These are phyloP conservation scores for Stephania yunnanensis DNA, from an alignment of 164 flowering plant species.

Conservation along the genomic window DNA sequence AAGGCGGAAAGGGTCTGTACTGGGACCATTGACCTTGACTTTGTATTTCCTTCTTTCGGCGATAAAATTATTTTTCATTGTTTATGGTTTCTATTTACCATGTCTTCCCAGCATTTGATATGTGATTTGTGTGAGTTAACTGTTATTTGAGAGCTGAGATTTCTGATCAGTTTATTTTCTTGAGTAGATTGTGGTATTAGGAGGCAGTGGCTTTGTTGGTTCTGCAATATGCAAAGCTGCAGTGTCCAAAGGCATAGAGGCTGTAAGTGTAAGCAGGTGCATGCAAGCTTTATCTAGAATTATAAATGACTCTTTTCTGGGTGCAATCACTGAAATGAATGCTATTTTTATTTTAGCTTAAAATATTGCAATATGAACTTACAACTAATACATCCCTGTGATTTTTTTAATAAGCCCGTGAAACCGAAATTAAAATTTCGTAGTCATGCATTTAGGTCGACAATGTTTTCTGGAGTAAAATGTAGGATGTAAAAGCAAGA, in stretches of 20 bases:
- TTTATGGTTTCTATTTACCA: neutral
- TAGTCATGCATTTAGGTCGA: neutral
- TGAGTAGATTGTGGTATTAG: slow-evolving; percentile 81
- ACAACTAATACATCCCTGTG: neutral
- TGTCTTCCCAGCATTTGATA: neutral
- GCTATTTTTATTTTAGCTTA: neutral
- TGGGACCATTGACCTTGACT: neutral
- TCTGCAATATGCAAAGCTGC: slow-evolving; percentile 98
- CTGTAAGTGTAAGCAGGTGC: slow-evolving; percentile 88
- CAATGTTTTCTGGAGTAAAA: neutral
- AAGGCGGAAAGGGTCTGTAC: slow-evolving; percentile 64
- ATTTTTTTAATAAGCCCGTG: neutral
- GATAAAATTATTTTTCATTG: neutral
- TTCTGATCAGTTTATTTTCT: slow-evolving; percentile 14
- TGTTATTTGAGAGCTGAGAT: neutral
- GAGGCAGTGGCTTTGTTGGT: slow-evolving; percentile 97
- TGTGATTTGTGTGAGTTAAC: neutral
- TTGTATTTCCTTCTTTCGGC: neutral
- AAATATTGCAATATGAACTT: neutral
- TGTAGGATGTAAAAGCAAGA: neutral
- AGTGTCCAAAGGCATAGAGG: slow-evolving; percentile 83
- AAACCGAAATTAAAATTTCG: neutral
- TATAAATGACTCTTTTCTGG: neutral
- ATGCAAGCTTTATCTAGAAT: slow-evolving; percentile 1
- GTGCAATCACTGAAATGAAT: neutral